A percentile compares a stretch with the other conserved stretches of the same genome.
Evolutionary conservation across 495 filamentous ascomycete species (phyloP).

Genomic region (Daldinia loculata): DNA sequence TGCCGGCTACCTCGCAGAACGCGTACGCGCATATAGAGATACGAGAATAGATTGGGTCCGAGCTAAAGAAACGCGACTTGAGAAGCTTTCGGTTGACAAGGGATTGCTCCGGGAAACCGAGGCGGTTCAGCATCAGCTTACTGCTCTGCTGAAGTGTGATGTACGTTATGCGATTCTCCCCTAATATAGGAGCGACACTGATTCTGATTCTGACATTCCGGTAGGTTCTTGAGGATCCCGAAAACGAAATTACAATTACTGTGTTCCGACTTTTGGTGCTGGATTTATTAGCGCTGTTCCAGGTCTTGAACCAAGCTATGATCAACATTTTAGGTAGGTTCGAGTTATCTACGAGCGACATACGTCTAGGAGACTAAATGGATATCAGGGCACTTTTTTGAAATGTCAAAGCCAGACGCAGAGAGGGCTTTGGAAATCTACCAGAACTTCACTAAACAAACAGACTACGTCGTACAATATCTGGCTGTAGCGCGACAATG

Average conservation of each 20-base stretch:
- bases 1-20: conserved; percentile 81
- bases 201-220: conserved; percentile 25
- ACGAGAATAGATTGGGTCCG: conserved; percentile 92
- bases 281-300: conserved; percentile 89
- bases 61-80: conserved; percentile 80
- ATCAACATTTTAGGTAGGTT: conserved; percentile 92
- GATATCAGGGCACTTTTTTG: conserved; percentile 88
- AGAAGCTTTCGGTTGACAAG: conserved; percentile 89
- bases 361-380: conserved; percentile 21
- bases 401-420: conserved; percentile 95
- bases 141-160: conserved; percentile 86
- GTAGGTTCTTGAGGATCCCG: conserved; percentile 86
- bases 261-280: conserved; percentile 93
- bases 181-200: neutral
- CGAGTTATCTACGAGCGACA: neutral
- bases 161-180: conserved; percentile 59
- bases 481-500: conserved; percentile 86
- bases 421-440: conserved; percentile 93
- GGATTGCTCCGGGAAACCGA: conserved; percentile 93
- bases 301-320: conserved; percentile 95
- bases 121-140: conserved; percentile 87
- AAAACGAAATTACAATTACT: conserved; percentile 96
- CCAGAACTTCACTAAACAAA: conserved; percentile 90
- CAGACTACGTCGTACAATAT: conserved; percentile 90
- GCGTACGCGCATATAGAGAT: conserved; percentile 81